phyloP scores from a whole-genome alignment of 2,329 filamentous ascomycete species.

The Xylaria sp. region DNA sequence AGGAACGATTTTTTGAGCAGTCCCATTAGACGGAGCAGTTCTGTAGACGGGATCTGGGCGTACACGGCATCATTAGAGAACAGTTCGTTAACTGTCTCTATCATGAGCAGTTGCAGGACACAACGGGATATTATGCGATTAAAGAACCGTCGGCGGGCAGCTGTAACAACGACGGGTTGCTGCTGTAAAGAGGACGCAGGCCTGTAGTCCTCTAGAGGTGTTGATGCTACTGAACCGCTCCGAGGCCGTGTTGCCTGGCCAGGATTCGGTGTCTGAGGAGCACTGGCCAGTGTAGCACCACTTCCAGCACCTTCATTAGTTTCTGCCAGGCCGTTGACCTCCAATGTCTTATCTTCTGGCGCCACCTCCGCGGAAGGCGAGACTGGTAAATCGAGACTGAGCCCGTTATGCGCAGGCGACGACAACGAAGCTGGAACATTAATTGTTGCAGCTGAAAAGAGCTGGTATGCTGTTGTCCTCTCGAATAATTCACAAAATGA shows the following conservation, averaged over 20 bases:
- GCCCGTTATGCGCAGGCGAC: slow-evolving; percentile 63
- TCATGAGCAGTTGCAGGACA: slow-evolving; percentile 97
- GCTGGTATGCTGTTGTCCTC: slow-evolving; percentile 90
- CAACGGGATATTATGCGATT: slow-evolving; percentile 99
- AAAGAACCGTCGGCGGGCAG: slow-evolving; percentile 93
- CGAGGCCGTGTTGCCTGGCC: slow-evolving; percentile 41
- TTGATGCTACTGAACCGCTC: slow-evolving; percentile 53
- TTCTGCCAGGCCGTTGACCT: slow-evolving; percentile 66
- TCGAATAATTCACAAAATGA: slow-evolving; percentile 97
- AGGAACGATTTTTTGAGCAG: slow-evolving; percentile 95
- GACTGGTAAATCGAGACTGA: slow-evolving; percentile 60
- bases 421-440: slow-evolving; percentile 64
- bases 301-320: slow-evolving; percentile 52
- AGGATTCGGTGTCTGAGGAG: slow-evolving; percentile 39
- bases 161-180: slow-evolving; percentile 91
- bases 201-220: slow-evolving; percentile 84
- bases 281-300: slow-evolving; percentile 47
- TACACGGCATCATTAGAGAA: slow-evolving; percentile 98
- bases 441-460: slow-evolving; percentile 84
- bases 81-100: slow-evolving; percentile 98
- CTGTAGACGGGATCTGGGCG: slow-evolving; percentile 86
- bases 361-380: slow-evolving; percentile 55
- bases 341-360: slow-evolving; percentile 66
- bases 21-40: slow-evolving; percentile 91
- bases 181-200: slow-evolving; percentile 81